Evolutionary conservation across 495 filamentous ascomycete genomes (phyloP).

Genomic region (Clavariopsis aquatica): DNA sequence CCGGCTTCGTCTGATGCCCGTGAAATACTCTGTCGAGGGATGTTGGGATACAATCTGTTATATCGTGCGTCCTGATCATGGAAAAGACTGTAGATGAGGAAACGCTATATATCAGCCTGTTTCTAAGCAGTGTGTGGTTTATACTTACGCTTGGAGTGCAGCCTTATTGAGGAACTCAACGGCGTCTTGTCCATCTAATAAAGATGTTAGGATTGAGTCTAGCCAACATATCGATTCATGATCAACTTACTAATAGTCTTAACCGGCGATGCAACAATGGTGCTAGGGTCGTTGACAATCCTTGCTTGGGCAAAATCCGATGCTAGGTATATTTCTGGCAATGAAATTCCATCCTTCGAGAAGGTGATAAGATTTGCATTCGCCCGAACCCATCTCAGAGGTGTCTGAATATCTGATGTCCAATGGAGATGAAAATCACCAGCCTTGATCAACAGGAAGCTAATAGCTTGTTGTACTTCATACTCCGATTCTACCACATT

Average conservation of each 20-base stretch:
- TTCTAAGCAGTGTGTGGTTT: too few relatives aligned
- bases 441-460: background rate
- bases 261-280: constrained; percentile 18
- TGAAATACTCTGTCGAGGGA: constrained; percentile 21
- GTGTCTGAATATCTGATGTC: constrained; percentile 35
- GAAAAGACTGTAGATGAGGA: constrained; percentile 5
- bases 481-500: constrained; percentile 47
- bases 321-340: constrained; percentile 25
- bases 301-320: background rate
- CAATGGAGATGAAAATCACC: background rate
- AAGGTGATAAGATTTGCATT: background rate
- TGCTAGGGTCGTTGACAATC: background rate
- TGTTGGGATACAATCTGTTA: constrained; percentile 50
- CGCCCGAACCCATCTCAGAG: constrained; percentile 5
- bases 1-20: background rate
- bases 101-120: too few relatives aligned
- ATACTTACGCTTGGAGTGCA: constrained; percentile 33
- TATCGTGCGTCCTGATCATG: constrained; percentile 52
- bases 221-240: too few relatives aligned
- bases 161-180: constrained; percentile 41
- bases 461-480: constrained; percentile 46
- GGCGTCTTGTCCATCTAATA: constrained; percentile 42
- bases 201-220: too few relatives aligned
- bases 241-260: constrained; percentile 36
- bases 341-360: constrained; percentile 19